Base-by-base conservation (phyloP, 2,329 filamentous ascomycete genomes). In the Alternaria alternata region DNA sequence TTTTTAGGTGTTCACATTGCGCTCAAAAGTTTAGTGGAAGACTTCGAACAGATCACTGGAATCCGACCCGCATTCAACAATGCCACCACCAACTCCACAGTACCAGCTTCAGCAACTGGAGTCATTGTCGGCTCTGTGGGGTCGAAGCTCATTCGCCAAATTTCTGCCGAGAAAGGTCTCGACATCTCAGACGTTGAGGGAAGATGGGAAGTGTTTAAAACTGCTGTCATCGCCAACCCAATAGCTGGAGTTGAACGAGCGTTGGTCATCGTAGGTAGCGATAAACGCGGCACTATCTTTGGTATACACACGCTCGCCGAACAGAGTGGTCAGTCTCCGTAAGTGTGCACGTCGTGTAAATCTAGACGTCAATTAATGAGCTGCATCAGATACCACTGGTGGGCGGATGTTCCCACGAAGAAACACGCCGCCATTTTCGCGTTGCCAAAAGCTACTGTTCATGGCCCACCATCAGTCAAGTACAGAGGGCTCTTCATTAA, bases 401-500 rank as follows among this genome's bases (percentile, higher is more conserved):
- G 86, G 85, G 87, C 88, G 5, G 88, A 90, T 71, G 85, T 87
- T 1, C 82, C 86, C 1, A 70, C 82, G 0, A 81, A 82, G 53
- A 78, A 81, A 66, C 82, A 84, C 60, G 72, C 79, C 20, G 78
- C 81, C 4, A 84, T 90, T 47, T 89, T 84, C 63, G 85, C 85
- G 9, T 71, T 86, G n/a, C 76, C 82, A 11, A 80, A 77, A 16
- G 81, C 75, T 16, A 88, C 86, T 59, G 78, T 83, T 0, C 86
- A 89, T 66, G 81, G 80, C 0, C 79, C 87, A 14, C 88, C 88
- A 1, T 85, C 83, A 0, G 84, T 91, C 65, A 88, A 87, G 72
- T 90, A 89, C 71, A 84, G 89, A 18, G 89, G 88, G 2, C 81
- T 91, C 66, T 91, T 91, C 78, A 76, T 91, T 67, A 91, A 91